Percentiles rank a stretch among this genome's conserved stretches.
Conservation (phyloP, 2,329 filamentous ascomycete genomes). For the Trichoderma harzianum region DNA sequence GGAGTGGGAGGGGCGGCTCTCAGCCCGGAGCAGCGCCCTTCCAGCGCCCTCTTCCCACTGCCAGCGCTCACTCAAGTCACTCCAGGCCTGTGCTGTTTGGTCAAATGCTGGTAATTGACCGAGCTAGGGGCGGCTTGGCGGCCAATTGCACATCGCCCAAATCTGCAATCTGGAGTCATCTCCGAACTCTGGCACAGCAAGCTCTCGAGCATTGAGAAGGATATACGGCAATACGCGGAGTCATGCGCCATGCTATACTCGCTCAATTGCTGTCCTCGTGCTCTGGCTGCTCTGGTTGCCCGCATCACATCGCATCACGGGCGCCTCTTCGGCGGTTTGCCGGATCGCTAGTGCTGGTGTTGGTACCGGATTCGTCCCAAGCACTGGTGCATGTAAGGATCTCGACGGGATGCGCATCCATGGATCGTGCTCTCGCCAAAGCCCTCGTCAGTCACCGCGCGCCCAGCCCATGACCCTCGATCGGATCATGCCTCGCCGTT, state of each 20-base stretch:
- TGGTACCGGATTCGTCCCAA: neutral
- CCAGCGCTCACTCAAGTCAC: neutral
- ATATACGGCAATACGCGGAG: conserved; percentile 3
- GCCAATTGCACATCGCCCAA: conserved; percentile 12
- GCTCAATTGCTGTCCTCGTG: neutral
- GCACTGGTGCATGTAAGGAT: neutral
- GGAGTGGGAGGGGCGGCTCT: neutral
- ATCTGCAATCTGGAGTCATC: conserved; percentile 17
- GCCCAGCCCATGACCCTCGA: neutral
- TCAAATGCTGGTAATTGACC: conserved; percentile 21
- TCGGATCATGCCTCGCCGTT: conserved; percentile 2
- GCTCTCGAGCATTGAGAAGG: neutral
- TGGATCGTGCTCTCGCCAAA: neutral
- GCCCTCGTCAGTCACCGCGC: neutral
- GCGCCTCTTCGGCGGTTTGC: conserved; percentile 17
- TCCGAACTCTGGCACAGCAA: conserved; percentile 1
- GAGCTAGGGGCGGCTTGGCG: conserved; percentile 21
- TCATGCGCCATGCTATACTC: neutral
- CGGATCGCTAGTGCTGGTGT: neutral
- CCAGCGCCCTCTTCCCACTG: neutral
- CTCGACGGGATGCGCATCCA: neutral
- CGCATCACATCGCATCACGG: conserved; percentile 9
- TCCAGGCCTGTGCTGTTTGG: neutral
- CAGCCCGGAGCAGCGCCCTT: neutral
- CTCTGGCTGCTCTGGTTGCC: neutral